phyloP scores from a whole-genome alignment of 345 rosid genomes.

The Aethionema arabicum region DNA sequence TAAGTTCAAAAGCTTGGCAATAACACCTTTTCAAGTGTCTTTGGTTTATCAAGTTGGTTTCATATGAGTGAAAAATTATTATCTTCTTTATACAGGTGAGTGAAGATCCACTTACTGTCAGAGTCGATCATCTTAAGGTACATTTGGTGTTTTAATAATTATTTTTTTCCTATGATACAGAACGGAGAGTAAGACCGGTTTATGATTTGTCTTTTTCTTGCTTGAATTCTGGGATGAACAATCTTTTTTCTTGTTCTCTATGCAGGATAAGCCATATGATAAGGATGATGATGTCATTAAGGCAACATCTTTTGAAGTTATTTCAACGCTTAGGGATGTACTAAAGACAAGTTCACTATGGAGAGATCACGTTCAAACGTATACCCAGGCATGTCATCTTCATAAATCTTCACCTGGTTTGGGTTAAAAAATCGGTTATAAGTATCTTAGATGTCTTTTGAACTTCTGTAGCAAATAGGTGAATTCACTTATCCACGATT shows the following conservation, averaged over 20 bases:
- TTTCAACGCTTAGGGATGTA: conserved; percentile 91
- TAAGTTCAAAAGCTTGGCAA: conserved; percentile 3
- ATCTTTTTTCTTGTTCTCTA: conserved; percentile 15
- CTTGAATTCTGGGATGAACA: neutral
- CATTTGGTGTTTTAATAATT: conserved; percentile 18
- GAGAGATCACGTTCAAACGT: conserved; percentile 97
- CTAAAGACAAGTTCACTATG: conserved; percentile 82
- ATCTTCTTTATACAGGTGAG: conserved; percentile 55
- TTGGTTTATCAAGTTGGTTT: conserved; percentile 27
- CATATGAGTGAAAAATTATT: conserved; percentile 20
- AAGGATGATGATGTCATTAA: conserved; percentile 94
- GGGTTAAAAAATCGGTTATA: conserved; percentile 7
- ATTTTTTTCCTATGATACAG: conserved; percentile 20
- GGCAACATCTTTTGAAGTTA: conserved; percentile 94
- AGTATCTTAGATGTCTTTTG: conserved; percentile 25
- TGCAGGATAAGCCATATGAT: conserved; percentile 81
- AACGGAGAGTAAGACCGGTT: neutral
- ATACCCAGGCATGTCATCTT: conserved; percentile 59
- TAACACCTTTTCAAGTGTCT: conserved; percentile 14
- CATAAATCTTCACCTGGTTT: conserved; percentile 7
- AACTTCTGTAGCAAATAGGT: conserved; percentile 78
- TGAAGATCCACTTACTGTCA: conserved; percentile 92
- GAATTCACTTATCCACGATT: conserved; percentile 84
- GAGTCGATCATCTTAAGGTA: conserved; percentile 97
- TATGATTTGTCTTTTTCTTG: conserved; percentile 5